A percentile compares a stretch with the other conserved stretches of the same genome.
These are phyloP conservation scores for Plasmodium fragile DNA, from an alignment of 169 alveolate species.

Conservation along the genomic window DNA sequence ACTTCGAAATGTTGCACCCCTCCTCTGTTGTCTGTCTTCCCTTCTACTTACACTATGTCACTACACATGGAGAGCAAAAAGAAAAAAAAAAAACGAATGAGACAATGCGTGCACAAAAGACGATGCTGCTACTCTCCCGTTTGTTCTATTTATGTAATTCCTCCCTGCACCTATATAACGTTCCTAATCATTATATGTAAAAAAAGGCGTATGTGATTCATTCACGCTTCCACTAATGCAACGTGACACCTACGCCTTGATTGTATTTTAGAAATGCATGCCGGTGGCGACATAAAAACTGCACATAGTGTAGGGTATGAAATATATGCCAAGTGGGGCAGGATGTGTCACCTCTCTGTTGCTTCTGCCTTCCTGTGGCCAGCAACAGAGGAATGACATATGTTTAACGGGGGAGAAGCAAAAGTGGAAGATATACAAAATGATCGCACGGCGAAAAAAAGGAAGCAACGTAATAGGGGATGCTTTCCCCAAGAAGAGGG, in stretches of 20 bases:
- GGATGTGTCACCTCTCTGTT: neutral
- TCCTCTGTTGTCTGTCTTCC: neutral
- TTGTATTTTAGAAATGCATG: neutral
- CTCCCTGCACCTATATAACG: neutral
- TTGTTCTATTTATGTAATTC: neutral
- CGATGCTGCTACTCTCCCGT: neutral
- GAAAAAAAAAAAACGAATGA: neutral
- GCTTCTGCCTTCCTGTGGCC: neutral
- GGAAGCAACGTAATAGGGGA: neutral
- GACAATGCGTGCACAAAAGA: neutral
- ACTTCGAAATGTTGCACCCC: neutral
- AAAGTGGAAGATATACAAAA: neutral
- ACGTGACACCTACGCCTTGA: neutral
- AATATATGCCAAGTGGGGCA: neutral
- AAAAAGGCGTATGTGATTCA: neutral
- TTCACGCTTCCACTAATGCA: neutral
- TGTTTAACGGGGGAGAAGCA: neutral
- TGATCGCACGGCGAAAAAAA: neutral
- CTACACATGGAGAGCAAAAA: neutral
- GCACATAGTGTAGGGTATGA: neutral
- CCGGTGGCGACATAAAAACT: neutral
- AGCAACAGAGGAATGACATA: neutral
- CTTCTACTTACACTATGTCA: neutral
- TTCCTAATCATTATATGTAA: neutral
- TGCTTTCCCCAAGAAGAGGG: neutral